Base-by-base conservation (phyloP, 1,284 basidiomycete genomes). In the Cryptococcus jaspeensis region DNA sequence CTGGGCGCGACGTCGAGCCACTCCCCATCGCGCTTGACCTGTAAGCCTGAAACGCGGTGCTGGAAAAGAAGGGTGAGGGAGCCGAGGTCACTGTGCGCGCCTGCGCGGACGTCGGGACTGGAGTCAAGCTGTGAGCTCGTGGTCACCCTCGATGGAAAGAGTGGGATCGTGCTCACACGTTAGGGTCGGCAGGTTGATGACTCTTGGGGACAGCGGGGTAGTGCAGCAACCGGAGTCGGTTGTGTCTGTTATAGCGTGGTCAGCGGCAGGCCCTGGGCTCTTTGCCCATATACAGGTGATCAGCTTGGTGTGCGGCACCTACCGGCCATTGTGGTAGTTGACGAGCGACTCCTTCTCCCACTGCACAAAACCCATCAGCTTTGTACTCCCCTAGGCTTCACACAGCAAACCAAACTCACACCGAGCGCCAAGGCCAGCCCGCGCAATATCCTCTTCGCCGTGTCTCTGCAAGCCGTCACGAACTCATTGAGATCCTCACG, bases 61-160 rank as follows among this genome's bases (percentile, higher is more conserved):
- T 73, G 72, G 56, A 74, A 73, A 7, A 75, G 65, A 3, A 73
- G 52, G 12, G 73, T 75, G 50, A 67, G 59, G 15, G 63, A 66
- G 20, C 73, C 72, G 50, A 70, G 72, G 61, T 64, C 62, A 12
- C 57, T 60, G 28, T 64, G 62, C 11, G 60, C 53, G 13, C 62
- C 62, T 1, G 62, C 53, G 1, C 62, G 53, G 23, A 52, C 52
- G 23, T 64, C 60, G 8, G 39, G 41, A 15, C 56, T 58, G 32
- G 9, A 12, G 16, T n/a, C n/a, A 22, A 32, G 20, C 20, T 16
- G 37, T 45, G 38, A 22, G 48, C 20, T 25, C 1, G 3, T 12
- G 13, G 22, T n/a, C n/a, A n/a, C n/a, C 13, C 2, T 44, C 23
- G 32, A 9, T 23, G 12, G 22, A 15, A 48, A 5, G 16, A 9